A percentile compares a stretch with the other conserved stretches of the same genome.
Evolutionary conservation across 2,329 filamentous ascomycete species (phyloP).

Genomic region (Paecilomyces variotii): DNA sequence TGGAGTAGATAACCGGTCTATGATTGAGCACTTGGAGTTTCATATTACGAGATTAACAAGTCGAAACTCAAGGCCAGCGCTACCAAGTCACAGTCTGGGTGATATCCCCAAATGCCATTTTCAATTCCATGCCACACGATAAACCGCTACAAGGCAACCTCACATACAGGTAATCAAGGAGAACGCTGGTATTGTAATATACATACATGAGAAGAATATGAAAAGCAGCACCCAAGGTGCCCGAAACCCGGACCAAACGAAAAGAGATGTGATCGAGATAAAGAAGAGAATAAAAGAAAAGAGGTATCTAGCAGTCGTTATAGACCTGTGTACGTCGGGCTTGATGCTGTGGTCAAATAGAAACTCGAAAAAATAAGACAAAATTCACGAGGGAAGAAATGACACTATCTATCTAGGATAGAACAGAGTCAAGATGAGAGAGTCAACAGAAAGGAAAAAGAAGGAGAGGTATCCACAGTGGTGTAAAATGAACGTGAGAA

Average conservation of each 20-base stretch:
- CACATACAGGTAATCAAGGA: neutral
- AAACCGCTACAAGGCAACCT: neutral
- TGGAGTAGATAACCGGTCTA: too few species aligned
- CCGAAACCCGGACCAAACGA: neutral
- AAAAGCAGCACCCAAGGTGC: neutral
- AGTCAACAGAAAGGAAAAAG: constrained; percentile 7
- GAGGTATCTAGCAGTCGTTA: constrained; percentile 1
- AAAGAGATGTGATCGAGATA: constrained; percentile 1
- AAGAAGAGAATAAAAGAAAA: constrained; percentile 1
- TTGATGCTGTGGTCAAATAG: neutral
- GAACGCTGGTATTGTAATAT: constrained; percentile 3
- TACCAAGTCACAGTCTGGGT: too few species aligned
- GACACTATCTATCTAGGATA: constrained; percentile 1
- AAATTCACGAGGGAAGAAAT: neutral
- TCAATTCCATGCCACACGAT: too few species aligned
- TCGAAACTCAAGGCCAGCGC: too few species aligned
- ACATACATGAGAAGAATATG: constrained; percentile 1
- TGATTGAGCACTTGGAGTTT: too few species aligned
- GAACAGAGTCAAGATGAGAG: constrained; percentile 6
- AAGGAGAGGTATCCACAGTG: constrained; percentile 4
- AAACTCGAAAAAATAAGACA: neutral
- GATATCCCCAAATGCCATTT: too few species aligned
- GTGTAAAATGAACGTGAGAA: constrained; percentile 9
- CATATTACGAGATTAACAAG: too few species aligned
- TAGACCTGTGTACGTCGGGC: neutral